phyloP scores from a whole-genome alignment of 768 basidiomycete species.

The Tylopilus cervinicoccineus region DNA sequence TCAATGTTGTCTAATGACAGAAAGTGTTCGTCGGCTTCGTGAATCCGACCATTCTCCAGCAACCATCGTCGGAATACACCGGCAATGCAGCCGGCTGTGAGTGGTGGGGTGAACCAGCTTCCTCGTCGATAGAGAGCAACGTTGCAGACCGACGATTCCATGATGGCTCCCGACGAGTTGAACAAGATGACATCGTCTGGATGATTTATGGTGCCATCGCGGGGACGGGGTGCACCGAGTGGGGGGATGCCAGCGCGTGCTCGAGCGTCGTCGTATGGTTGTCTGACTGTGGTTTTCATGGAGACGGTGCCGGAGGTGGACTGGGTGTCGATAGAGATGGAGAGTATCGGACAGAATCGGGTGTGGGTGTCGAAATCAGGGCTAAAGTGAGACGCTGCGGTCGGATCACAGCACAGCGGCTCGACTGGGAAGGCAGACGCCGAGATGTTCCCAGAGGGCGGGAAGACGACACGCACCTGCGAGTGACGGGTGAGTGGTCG shows the following conservation, averaged over 20 bases:
- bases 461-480: slow-evolving; percentile 53
- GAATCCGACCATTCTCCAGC: slow-evolving; percentile 52
- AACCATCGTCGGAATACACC: slow-evolving; percentile 71
- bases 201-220: slow-evolving; percentile 8
- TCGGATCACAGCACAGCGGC: slow-evolving; percentile 40
- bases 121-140: slow-evolving; percentile 57
- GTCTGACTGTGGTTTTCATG: slow-evolving; percentile 69
- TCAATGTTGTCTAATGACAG: slow-evolving; percentile 42
- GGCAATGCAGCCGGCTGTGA: slow-evolving; percentile 61
- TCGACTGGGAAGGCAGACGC: slow-evolving; percentile 32
- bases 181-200: slow-evolving; percentile 61
- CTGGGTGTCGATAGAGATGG: slow-evolving; percentile 51
- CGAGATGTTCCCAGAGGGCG: slow-evolving; percentile 36
- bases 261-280: slow-evolving; percentile 62
- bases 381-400: slow-evolving; percentile 32
- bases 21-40: slow-evolving; percentile 43
- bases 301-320: slow-evolving; percentile 47
- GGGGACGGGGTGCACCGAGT: slow-evolving; percentile 7
- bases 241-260: slow-evolving; percentile 45
- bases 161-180: slow-evolving; percentile 46
- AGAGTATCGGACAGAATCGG: slow-evolving; percentile 35
- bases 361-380: slow-evolving; percentile 29
- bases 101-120: slow-evolving; percentile 64
- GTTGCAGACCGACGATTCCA: slow-evolving; percentile 70
- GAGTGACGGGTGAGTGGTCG: neutral